A percentile compares a stretch with the other conserved stretches of the same genome.
Evolutionary conservation across 306 rosid genomes (phyloP).

Genomic region (Rubus idaeus): DNA sequence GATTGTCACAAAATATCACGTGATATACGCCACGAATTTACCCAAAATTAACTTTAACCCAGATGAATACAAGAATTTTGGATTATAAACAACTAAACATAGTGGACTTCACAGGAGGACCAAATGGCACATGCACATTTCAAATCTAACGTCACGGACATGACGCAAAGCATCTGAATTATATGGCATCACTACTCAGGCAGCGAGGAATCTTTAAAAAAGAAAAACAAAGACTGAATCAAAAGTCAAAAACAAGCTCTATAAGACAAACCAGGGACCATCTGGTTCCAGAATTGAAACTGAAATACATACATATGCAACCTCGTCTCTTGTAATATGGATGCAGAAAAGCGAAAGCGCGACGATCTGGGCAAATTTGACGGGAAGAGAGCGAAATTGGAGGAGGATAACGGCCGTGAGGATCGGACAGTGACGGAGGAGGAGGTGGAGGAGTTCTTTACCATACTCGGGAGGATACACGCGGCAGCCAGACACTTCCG

Average conservation of each 20-base stretch:
- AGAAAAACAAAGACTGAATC: background rate
- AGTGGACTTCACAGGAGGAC: background rate
- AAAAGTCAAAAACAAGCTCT: background rate
- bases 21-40: too few species aligned
- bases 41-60: too few species aligned
- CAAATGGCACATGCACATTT: background rate
- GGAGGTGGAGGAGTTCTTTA: conserved; percentile 53
- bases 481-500: conserved; percentile 37
- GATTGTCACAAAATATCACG: too few species aligned
- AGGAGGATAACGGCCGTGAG: background rate
- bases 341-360: conserved; percentile 37
- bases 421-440: conserved; percentile 31
- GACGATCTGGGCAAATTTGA: background rate
- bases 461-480: conserved; percentile 48
- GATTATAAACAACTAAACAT: too few species aligned
- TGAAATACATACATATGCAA: background rate
- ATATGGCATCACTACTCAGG: conserved; percentile 3
- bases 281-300: background rate
- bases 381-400: conserved; percentile 4
- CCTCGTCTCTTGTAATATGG: conserved; percentile 12
- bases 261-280: background rate
- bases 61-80: too few species aligned
- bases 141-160: conserved; percentile 7
- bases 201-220: background rate
- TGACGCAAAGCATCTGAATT: background rate